Percentiles rank a stretch among this genome's conserved stretches.
Evolutionary conservation across 257 asterid species (phyloP).

Genomic region (Linaria vulgaris): DNA sequence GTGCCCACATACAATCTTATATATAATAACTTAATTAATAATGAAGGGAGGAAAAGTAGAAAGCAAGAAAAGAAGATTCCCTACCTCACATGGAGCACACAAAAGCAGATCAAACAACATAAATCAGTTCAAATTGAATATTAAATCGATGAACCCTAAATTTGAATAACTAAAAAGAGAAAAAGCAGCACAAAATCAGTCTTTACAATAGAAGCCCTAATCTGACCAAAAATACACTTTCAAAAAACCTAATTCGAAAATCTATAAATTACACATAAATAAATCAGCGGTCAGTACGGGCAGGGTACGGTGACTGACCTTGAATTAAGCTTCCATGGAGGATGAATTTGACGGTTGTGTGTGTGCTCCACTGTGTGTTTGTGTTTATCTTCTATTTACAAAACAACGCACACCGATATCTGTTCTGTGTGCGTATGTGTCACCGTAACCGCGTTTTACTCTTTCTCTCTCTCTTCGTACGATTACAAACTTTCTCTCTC

Average conservation of each 20-base stretch:
- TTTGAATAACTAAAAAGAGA: not conserved
- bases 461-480: not conserved
- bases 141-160: too few relatives aligned
- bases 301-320: not conserved
- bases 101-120: slow-evolving; percentile 21
- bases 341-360: not conserved
- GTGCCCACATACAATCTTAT: too few relatives aligned
- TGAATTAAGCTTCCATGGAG: not conserved
- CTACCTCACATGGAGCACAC: not conserved
- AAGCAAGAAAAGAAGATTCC: too few relatives aligned
- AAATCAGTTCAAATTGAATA: too few relatives aligned
- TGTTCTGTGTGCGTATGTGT: not conserved
- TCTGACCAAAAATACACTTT: not conserved
- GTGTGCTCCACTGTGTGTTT: not conserved
- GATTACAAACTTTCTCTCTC: not conserved
- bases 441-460: not conserved
- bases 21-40: too few relatives aligned
- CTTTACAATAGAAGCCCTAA: too few relatives aligned
- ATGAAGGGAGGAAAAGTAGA: too few relatives aligned
- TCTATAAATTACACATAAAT: slow-evolving; percentile 14
- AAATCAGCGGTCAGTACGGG: too few relatives aligned
- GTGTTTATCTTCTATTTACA: not conserved
- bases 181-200: too few relatives aligned
- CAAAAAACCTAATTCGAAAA: not conserved
- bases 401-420: too few relatives aligned